Evolutionary conservation across 2,329 filamentous ascomycete genomes (phyloP).

Genomic region (Fusarium chaquense): DNA sequence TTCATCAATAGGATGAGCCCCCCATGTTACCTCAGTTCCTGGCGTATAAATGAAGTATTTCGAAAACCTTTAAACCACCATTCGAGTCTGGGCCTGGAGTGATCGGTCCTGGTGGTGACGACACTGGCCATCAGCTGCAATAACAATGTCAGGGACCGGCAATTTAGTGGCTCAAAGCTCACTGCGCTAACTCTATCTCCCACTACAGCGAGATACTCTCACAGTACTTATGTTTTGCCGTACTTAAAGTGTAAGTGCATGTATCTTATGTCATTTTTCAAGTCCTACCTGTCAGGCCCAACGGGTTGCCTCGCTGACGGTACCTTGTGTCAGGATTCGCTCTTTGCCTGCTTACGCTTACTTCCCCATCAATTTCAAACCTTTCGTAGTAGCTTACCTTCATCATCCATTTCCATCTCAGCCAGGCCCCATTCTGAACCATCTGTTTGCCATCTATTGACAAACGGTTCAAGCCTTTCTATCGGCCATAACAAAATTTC

Average conservation of each 20-base stretch:
- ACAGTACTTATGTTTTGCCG: not conserved
- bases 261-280: not conserved
- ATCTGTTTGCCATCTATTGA: conserved; percentile 38
- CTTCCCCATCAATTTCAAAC: conserved; percentile 32
- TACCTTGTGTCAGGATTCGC: conserved; percentile 23
- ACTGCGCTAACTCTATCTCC: not conserved
- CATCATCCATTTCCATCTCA: conserved; percentile 35
- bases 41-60: not conserved
- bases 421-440: conserved; percentile 32
- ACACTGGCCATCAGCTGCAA: not conserved
- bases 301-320: conserved; percentile 40
- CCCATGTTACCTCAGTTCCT: not conserved
- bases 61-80: not conserved
- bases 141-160: not conserved
- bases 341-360: conserved; percentile 26
- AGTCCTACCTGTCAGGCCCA: conserved; percentile 1
- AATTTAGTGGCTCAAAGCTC: not conserved
- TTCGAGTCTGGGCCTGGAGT: not conserved
- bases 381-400: conserved; percentile 19
- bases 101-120: not conserved
- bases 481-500: conserved; percentile 26
- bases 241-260: fast-evolving
- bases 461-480: conserved; percentile 27
- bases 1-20: not conserved
- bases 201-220: not conserved